Evolutionary conservation across 352 stramenopile species (phyloP), one percentile per base, ranked within the genome.

Genomic region (Sclerospora graminicola): DNA sequence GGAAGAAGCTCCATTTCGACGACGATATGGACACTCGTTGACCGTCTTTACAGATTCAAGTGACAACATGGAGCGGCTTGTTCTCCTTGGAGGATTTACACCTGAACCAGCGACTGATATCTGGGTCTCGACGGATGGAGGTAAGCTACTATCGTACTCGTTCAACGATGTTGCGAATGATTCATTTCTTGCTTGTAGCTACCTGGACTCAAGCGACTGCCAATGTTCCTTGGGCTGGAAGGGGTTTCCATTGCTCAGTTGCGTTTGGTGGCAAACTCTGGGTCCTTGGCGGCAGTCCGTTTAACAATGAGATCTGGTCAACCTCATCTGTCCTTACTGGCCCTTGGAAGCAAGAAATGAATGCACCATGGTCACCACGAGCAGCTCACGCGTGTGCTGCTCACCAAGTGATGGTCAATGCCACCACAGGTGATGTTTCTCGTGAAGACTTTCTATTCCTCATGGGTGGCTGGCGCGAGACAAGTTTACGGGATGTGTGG

Each of bases 271-370:
- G 38, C n/a, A 62, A 63, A 20, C 36, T 89, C 4, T 88, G 71
- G 57, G 48, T 91, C 14, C 56, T 89, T n/a, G 79, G 76, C 7
- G 79, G 79, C 1, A 88, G 65, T 49, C 79, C 79, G n/a, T 46
- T 88, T 11, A 86, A 79, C 46, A 88, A 86, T 51, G 67, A 87
- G 11, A 74, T 91, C 28, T 91, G 77, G 76, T 79, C 60, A 4
- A 83, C 79, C 0, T 42, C 60, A 0, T 88, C 76, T 0, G 51
- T 87, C n/a, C 42, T 88, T 11, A 47, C 42, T 26, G 69, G 76
- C 35, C 27, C 40, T 1, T 88, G 76, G 79, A 46, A 45, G 14
- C 63, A 76, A 33, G 61, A 86, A 15, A 18, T 30, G 4, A 41
- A 53, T 15, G 70, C 69, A 6, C 64, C 70, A 0, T 90, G 79